phyloP scores from a whole-genome alignment of 805 yeast genomes.

The Myxozyma kluyveri region DNA sequence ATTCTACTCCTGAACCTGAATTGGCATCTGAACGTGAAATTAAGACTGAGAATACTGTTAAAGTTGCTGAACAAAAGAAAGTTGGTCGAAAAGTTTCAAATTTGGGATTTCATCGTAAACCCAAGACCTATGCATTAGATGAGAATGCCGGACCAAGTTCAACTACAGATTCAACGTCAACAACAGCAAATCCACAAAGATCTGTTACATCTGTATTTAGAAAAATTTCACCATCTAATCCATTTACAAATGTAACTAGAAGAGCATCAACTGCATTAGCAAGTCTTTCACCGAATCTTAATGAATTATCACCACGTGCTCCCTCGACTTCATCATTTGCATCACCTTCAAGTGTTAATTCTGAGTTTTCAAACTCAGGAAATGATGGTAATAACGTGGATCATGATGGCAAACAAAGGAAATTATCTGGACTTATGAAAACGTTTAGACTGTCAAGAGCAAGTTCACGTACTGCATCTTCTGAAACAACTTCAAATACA shows the following conservation, averaged over 20 bases:
- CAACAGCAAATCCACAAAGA: neutral
- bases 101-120: constrained; percentile 11
- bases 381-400: neutral
- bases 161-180: neutral
- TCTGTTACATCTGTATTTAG: constrained; percentile 13
- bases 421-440: constrained; percentile 4
- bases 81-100: constrained; percentile 6
- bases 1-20: neutral
- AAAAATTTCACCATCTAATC: constrained; percentile 14
- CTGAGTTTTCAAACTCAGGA: constrained; percentile 6
- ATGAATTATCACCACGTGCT: too few species aligned
- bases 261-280: constrained; percentile 11
- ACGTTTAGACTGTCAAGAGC: constrained; percentile 2
- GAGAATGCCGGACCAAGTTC: neutral
- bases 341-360: constrained; percentile 7
- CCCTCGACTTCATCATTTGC: too few species aligned
- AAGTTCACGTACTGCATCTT: constrained; percentile 6
- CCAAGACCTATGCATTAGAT: constrained; percentile 4
- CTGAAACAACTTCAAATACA: too few species aligned
- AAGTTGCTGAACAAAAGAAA: neutral
- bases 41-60: neutral
- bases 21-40: neutral
- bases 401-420: neutral
- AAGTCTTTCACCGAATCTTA: constrained; percentile 14
- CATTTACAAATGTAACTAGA: too few species aligned